Base-by-base conservation (phyloP, 192 early-diverging fungal species). In the Backusella tuberculispora region DNA sequence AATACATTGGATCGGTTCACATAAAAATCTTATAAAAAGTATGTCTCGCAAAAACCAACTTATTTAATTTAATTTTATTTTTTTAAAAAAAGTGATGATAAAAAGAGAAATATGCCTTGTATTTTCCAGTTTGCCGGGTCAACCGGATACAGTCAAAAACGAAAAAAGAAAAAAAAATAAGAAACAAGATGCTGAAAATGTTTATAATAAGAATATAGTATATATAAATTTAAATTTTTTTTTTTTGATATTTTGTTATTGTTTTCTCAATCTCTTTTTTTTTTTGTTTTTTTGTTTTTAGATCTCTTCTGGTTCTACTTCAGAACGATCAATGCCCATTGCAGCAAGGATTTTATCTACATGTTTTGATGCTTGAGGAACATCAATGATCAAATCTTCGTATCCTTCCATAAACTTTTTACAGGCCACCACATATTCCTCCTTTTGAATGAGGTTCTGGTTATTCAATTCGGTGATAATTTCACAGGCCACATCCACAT, bases 331-430 rank as follows among this genome's bases (percentile, higher is more conserved):
- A 47, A 69, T 69, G 15, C 44, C 67, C n/a, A 42, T 46, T 44
- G 76, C 80, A 7, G 43, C 60, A 34, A 81, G 38, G 53, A 81
- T 40, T 53, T 40, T 43, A 65, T 73, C 37, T 21, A 77, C 76
- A 76, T 77, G 77, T 56, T 77, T 77, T 45, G 72, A 70, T 50
- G 80, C 80, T 66, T 74, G 76, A 47, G 80, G 80, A 19, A 81
- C 80, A 74, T 81, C 80, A 47, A 81, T 77, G 38, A 66, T 72
- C 42, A 81, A 71, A 72, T 81, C 80, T 72, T 81, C 80, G 43
- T 77, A 77, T 15, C 53, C 63, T 50, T 77, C 80, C 76, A 77
- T 75, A 48, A 81, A 77, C 15, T 45, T 69, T 60, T 74, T 64
- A 47, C 77, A 41, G 15, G 76, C 80, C 34, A 68, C 38, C n/a